Base-by-base conservation (phyloP, 2,329 filamentous ascomycete species). In the Fonsecaea monophora region DNA sequence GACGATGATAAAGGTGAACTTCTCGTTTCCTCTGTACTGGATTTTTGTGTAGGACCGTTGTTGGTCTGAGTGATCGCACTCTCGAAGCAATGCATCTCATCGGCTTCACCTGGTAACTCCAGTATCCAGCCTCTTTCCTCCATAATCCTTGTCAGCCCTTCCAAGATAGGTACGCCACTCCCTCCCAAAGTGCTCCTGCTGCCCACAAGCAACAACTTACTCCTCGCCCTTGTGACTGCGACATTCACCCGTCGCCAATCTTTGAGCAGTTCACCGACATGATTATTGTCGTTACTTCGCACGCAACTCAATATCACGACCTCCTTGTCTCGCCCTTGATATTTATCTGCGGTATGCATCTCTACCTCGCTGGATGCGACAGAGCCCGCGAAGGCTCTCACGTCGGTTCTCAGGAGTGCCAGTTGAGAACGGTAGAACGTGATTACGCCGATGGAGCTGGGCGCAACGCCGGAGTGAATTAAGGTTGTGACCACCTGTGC, bases 171-270 rank as follows among this genome's bases (percentile, higher is more conserved):
- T 71, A 92, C 89, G 1, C 80, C 81, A 63, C 70, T 82, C 21
- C 82, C 79, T 13, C 81, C 80, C n/a, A 99, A 81, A 0, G 95
- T 99, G 64, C 83, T 84, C 75, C 87, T 87, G 77, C 92, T 96
- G 9, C 95, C 95, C 0, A 99, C 79, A 12, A 99, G 90, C 1
- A 99, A 83, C 40, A 99, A 81, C 81, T 99, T 99, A 0, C 91
- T 95, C 76, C 94, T 92, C 25, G 95, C 95, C 34, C 95, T 85
- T 3, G 95, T 99, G 70, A 99, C 92, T 0, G 95, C 95, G 3
- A 99, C 95, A 73, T 99, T 99, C 76, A 99, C 93, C 57, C 95
- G 83, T 63, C 95, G 84, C 91, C 93, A 96, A 78, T 99, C 95
- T 68, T 90, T 91, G 34, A 99, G 83, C 54, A 99, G 79, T 63